Conservation (phyloP, 202 grass and related monocot species). For the Saccharum hybrid region DNA sequence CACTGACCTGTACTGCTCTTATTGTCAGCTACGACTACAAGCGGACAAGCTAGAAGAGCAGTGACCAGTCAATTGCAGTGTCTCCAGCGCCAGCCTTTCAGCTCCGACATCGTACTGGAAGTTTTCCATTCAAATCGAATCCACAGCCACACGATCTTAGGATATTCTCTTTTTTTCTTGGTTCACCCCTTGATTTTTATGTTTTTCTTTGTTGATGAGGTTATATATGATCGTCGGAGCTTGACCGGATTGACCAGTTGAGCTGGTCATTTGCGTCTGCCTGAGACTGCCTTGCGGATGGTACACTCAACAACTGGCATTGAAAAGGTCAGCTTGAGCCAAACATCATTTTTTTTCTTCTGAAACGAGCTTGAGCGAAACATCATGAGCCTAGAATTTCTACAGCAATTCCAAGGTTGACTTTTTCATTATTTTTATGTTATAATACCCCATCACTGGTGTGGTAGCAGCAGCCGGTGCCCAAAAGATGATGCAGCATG, state of each 20-base stretch:
- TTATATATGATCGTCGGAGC: background rate
- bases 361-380: background rate
- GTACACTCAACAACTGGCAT: background rate
- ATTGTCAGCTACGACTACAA: background rate
- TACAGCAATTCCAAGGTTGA: slow-evolving; percentile 18
- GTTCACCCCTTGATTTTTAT: background rate
- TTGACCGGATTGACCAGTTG: slow-evolving; percentile 27
- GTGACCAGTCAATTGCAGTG: slow-evolving; percentile 27
- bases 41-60: slow-evolving; percentile 18
- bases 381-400: background rate
- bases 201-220: background rate
- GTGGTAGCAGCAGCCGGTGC: background rate
- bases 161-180: background rate
- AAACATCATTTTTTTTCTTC: background rate
- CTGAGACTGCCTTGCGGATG: background rate
- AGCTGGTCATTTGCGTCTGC: background rate
- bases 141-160: background rate
- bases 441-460: background rate
- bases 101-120: background rate
- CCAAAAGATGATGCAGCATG: slow-evolving; percentile 22
- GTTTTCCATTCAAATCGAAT: background rate
- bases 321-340: slow-evolving; percentile 18
- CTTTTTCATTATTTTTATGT: background rate
- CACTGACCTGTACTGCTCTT: slow-evolving; percentile 2
- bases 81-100: background rate